These are phyloP conservation scores for Rubroboletus pulcherrimus DNA, from an alignment of 768 basidiomycete genomes.

Conservation along the genomic window DNA sequence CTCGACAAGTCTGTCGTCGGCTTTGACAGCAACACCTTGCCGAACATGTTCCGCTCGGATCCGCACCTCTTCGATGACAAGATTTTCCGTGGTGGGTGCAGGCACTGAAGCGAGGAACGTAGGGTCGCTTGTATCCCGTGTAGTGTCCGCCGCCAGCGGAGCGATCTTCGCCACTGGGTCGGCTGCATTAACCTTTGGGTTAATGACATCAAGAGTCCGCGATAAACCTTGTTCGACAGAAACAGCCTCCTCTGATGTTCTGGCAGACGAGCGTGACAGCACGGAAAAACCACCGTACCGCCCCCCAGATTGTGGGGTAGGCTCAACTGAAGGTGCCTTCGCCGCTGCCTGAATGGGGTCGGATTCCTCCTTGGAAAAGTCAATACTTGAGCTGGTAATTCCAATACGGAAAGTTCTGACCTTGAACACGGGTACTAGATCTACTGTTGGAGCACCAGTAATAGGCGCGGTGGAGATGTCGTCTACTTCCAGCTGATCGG, in stretches of 20 bases:
- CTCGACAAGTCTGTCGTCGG: not conserved
- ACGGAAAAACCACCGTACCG: not conserved
- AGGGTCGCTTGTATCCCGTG: not conserved
- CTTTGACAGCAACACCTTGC: not conserved
- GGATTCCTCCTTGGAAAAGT: slow-evolving; percentile 6
- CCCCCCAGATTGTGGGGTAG: slow-evolving; percentile 8
- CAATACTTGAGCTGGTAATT: not conserved
- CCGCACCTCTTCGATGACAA: not conserved
- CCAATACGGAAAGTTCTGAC: slow-evolving; percentile 9
- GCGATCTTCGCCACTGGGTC: not conserved
- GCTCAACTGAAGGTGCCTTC: slow-evolving; percentile 18
- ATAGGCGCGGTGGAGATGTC: slow-evolving; percentile 3
- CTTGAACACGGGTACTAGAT: not conserved
- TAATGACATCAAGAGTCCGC: not conserved
- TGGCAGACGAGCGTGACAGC: not conserved
- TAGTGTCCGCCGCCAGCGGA: slow-evolving; percentile 3
- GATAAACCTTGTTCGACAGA: slow-evolving; percentile 2
- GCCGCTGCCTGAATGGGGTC: not conserved
- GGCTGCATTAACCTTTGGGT: not conserved
- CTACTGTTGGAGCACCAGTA: not conserved
- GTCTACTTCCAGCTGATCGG: slow-evolving; percentile 7
- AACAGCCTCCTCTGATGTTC: slow-evolving; percentile 6
- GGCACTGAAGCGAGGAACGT: not conserved
- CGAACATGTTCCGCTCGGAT: not conserved
- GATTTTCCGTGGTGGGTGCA: not conserved